phyloP scores from a whole-genome alignment of 805 yeast species.

The Starmerella tilneyi region DNA sequence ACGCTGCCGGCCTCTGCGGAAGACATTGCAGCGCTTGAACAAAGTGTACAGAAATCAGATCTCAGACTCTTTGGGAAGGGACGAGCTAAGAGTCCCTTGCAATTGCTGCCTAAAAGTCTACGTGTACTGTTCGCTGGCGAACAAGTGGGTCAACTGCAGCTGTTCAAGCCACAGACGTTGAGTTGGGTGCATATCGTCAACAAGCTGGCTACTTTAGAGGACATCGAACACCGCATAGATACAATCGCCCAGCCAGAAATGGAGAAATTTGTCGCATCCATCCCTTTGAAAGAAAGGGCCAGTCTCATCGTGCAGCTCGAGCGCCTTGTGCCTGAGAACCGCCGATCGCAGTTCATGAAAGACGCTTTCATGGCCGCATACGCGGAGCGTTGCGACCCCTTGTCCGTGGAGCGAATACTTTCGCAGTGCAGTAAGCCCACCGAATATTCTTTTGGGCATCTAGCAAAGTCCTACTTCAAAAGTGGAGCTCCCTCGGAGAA shows the following conservation, averaged over 20 bases:
- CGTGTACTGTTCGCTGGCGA: background rate
- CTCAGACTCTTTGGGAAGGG: background rate
- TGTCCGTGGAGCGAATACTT: constrained; percentile 25
- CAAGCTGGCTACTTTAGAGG: constrained; percentile 2
- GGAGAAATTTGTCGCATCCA: constrained; percentile 20
- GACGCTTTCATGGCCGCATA: constrained; percentile 30
- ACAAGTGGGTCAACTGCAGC: background rate
- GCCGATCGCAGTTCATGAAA: constrained; percentile 15
- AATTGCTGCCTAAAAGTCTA: background rate
- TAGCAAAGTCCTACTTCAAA: constrained; percentile 29
- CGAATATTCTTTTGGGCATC: constrained; percentile 28
- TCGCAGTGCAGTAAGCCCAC: constrained; percentile 24
- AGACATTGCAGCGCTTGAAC: constrained; percentile 21
- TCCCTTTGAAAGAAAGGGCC: constrained; percentile 28
- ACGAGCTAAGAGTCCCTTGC: background rate
- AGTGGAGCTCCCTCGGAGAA: constrained; percentile 22
- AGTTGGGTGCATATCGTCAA: constrained; percentile 10
- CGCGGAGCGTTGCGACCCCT: constrained; percentile 27
- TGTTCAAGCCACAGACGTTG: background rate
- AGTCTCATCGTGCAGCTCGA: constrained; percentile 20
- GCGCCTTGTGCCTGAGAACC: constrained; percentile 20
- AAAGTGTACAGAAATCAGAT: constrained; percentile 7
- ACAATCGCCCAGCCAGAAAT: constrained; percentile 25
- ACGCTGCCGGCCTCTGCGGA: constrained; percentile 7
- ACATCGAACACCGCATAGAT: background rate